Percentiles rank a stretch among this genome's conserved stretches.
Conservation (phyloP, 192 early-diverging fungal genomes). For the Mortierella hygrophila region DNA sequence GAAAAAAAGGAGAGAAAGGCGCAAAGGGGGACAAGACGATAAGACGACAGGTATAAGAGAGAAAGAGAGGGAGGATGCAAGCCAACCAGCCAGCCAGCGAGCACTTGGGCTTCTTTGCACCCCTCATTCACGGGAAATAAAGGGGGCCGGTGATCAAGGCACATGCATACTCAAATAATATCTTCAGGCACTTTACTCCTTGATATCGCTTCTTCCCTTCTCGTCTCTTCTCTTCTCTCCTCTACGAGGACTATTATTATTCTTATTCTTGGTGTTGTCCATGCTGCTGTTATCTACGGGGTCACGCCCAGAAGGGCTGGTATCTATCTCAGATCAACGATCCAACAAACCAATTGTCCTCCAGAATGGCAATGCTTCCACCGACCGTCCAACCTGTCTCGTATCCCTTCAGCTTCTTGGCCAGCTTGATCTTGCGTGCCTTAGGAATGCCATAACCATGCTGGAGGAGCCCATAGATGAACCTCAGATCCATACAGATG, state of each 20-base stretch:
- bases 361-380: slow-evolving; percentile 88
- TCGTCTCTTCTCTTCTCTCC: neutral
- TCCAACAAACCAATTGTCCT: slow-evolving; percentile 55
- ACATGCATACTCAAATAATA: neutral
- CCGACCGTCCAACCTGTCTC: slow-evolving; percentile 99
- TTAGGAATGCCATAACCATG: slow-evolving; percentile 87
- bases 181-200: neutral
- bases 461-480: slow-evolving; percentile 86
- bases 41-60: neutral
- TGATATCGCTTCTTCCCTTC: neutral
- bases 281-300: neutral
- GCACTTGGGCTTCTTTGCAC: neutral
- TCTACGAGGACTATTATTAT: neutral
- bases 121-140: neutral
- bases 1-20: neutral
- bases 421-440: slow-evolving; percentile 79
- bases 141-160: slow-evolving; percentile 4
- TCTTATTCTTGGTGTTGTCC: neutral
- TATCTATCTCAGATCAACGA: neutral
- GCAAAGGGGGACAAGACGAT: neutral
- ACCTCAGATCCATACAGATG: slow-evolving; percentile 93
- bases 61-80: neutral
- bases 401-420: slow-evolving; percentile 92
- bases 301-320: neutral
- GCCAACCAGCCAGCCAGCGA: neutral